Base-by-base conservation (phyloP, 805 yeast species). In the Isabelozyma gotoi region DNA sequence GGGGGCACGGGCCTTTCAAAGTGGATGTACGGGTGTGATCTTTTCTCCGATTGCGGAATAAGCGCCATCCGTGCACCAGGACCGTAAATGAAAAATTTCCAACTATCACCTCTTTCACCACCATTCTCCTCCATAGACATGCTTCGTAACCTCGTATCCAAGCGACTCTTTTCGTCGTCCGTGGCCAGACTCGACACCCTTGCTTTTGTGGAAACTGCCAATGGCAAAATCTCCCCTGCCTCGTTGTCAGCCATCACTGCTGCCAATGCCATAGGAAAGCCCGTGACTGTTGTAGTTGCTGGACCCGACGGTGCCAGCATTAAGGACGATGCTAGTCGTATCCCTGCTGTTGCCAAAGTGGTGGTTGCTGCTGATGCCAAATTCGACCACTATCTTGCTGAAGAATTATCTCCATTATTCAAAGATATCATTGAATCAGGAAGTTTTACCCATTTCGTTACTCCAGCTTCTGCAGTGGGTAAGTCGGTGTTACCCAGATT, bases 391-490 rank as follows among this genome's bases (percentile, higher is more conserved):
- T 75, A 79, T 39, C 74, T 89, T 36, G 94, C 98, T 5, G 99
- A 92, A 67, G 78, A 80, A 55, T 70, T 86, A 37, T 74, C 96
- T 5, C 90, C 94, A n/a, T 67, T 89, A 43, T 45, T 81, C 55
- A 71, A 73, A 49, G 65, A 74, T 47, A 56, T 79, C 34, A 62
- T 84, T 40, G 66, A 71, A 50, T 68, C 57, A 33, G 47, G 49
- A n/a, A 76, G 69, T 20, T 77, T 72, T 65, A 78, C 86, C 12
- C 95, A 90, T 62, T 82, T 94, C 45, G 69, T 92, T 15, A 80
- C 85, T 10, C 80, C 96, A 4, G 87, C 92, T 33, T 82, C 95
- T n/a, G 81, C 96, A 1, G 84, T 84, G 17, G 97, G 97, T 40
- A 90, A 91, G 64, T 85, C 85, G 47, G 69, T 91, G 24, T 68